These are phyloP conservation scores for Cardamine chenopodiifolia DNA, from an alignment of 345 rosid genomes.

Conservation along the genomic window DNA sequence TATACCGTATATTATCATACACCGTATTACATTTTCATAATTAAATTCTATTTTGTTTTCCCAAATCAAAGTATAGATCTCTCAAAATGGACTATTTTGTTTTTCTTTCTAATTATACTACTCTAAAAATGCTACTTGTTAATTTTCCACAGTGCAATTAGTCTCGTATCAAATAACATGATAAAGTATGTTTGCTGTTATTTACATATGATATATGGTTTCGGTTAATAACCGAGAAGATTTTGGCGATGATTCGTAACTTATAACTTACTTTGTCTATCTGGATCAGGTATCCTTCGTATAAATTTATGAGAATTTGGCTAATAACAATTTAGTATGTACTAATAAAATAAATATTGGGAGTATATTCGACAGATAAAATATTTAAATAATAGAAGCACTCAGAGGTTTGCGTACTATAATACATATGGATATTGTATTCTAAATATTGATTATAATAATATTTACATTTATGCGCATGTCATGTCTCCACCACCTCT, in stretches of 20 bases:
- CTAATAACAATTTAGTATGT: not conserved
- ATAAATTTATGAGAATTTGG: conserved; percentile 19
- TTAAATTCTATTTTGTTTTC: not conserved
- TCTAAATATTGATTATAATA: not conserved
- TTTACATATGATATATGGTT: not conserved
- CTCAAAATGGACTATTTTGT: no score
- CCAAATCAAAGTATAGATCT: no score
- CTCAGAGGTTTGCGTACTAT: conserved; percentile 15
- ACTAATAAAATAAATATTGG: not conserved
- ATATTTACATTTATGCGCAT: conserved; percentile 17
- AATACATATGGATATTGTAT: conserved; percentile 21
- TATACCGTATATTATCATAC: not conserved
- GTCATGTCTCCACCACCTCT: conserved; percentile 52
- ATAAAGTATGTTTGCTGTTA: not conserved
- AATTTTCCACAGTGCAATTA: not conserved
- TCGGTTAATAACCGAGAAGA: not conserved
- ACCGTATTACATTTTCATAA: not conserved
- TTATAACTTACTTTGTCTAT: not conserved
- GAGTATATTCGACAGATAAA: conserved; percentile 16
- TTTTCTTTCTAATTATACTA: not conserved
- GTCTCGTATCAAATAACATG: not conserved
- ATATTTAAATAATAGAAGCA: not conserved
- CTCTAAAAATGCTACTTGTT: no score
- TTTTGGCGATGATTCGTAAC: conserved; percentile 12
- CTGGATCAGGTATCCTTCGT: conserved; percentile 3